Evolutionary conservation across 1,284 basidiomycete species (phyloP).

Genomic region (Schizopora paradoxa): DNA sequence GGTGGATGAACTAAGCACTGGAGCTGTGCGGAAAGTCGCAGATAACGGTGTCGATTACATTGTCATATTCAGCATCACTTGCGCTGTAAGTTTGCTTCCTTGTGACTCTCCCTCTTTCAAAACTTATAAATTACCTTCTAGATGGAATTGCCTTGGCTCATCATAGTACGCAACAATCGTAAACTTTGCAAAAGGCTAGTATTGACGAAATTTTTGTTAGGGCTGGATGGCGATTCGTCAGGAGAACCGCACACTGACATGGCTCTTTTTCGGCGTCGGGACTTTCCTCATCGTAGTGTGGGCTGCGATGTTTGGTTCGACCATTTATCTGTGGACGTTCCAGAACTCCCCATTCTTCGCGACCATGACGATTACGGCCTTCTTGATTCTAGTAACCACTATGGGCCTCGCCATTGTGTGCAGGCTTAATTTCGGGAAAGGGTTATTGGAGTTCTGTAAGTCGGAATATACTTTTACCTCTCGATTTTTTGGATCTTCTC

Average conservation of each 20-base stretch:
- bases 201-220: constrained; percentile 2
- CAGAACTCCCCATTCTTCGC: constrained; percentile 25
- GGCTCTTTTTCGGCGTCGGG: constrained; percentile 18
- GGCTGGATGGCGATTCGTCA: constrained; percentile 22
- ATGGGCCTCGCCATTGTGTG: constrained; percentile 22
- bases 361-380: constrained; percentile 18
- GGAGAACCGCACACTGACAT: constrained; percentile 20
- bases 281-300: constrained; percentile 15
- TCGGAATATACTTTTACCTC: not conserved
- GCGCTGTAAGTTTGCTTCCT: constrained; percentile 12
- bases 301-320: constrained; percentile 21
- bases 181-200: not conserved
- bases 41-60: constrained; percentile 13
- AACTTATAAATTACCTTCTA: not conserved
- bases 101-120: not conserved
- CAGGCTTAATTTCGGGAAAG: constrained; percentile 22
- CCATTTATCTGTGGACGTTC: constrained; percentile 22
- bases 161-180: constrained; percentile 10
- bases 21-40: constrained; percentile 14
- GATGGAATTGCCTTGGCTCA: constrained; percentile 17
- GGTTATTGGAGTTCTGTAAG: constrained; percentile 20
- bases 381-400: constrained; percentile 17
- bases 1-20: constrained; percentile 21
- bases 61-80: constrained; percentile 18
- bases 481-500: too few relatives aligned